phyloP scores from a whole-genome alignment of 331 rosid species.

The Erythrophleum ivorense region DNA sequence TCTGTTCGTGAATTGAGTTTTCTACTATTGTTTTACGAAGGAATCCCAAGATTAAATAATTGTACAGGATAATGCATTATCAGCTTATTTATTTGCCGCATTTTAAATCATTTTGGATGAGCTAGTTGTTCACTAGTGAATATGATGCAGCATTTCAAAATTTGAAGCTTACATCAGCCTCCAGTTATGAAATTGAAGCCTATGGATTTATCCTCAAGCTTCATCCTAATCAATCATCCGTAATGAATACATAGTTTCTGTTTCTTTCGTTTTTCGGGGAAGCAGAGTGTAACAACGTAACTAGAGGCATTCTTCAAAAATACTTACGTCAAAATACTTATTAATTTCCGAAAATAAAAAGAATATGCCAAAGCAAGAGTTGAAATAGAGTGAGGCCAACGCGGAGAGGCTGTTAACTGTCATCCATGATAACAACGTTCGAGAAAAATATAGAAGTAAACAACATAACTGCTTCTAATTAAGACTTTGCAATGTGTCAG shows the following conservation, averaged over 20 bases:
- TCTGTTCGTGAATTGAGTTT: neutral
- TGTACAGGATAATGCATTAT: neutral
- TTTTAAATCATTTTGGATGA: neutral
- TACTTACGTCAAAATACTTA: neutral
- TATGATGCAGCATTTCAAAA: neutral
- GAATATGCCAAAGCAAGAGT: neutral
- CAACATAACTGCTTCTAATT: neutral
- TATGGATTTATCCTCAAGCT: neutral
- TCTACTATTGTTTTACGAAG: neutral
- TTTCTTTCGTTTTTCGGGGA: neutral
- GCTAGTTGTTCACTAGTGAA: neutral
- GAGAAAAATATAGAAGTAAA: neutral
- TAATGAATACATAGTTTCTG: neutral
- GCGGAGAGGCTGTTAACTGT: neutral
- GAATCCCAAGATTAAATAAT: neutral
- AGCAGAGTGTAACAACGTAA: neutral
- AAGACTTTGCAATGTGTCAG: neutral
- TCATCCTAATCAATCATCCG: neutral
- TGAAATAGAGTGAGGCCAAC: neutral
- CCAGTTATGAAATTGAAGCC: constrained; percentile 20
- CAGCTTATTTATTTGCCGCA: neutral
- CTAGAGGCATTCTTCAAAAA: neutral
- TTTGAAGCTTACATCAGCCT: constrained; percentile 12
- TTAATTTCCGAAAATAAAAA: neutral
- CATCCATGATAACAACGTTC: constrained; percentile 4